Evolutionary conservation across 345 rosid genomes (phyloP).

Genomic region (Populus simonii): DNA sequence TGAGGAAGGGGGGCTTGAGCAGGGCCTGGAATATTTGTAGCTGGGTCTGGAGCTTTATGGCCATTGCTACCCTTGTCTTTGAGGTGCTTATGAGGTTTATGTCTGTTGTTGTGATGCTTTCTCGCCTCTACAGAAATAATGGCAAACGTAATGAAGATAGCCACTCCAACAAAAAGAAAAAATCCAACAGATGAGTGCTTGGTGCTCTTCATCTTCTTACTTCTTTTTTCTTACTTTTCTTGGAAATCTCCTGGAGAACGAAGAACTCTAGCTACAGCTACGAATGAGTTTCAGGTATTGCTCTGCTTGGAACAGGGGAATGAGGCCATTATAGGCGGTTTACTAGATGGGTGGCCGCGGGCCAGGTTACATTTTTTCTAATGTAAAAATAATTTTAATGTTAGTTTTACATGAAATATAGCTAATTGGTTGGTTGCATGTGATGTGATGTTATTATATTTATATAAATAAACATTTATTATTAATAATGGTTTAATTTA

Average conservation of each 20-base stretch:
- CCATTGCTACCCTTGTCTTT: conserved; percentile 24
- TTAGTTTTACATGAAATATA: no score
- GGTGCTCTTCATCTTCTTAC: conserved; percentile 29
- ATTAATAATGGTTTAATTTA: no score
- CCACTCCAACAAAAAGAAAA: conserved; percentile 11
- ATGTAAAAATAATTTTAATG: no score
- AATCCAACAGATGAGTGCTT: conserved; percentile 18
- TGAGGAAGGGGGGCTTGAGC: conserved; percentile 35
- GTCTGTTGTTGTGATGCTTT: conserved; percentile 37
- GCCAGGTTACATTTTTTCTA: no score
- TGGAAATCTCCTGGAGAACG: neutral
- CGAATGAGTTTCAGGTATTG: neutral
- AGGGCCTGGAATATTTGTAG: conserved; percentile 19
- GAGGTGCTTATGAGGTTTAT: conserved; percentile 29
- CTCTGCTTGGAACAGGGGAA: conserved; percentile 10
- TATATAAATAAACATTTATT: no score
- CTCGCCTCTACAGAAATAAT: conserved; percentile 42
- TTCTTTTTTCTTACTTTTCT: neutral
- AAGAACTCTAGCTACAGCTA: neutral
- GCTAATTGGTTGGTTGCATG: no score
- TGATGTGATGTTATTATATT: no score
- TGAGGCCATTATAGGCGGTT: conserved; percentile 37
- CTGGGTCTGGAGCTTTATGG: conserved; percentile 9
- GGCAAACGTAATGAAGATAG: conserved; percentile 20
- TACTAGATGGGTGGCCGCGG: conserved; percentile 1